Conservation (phyloP, 2,329 filamentous ascomycete species). For the Sporothrix luriei region DNA sequence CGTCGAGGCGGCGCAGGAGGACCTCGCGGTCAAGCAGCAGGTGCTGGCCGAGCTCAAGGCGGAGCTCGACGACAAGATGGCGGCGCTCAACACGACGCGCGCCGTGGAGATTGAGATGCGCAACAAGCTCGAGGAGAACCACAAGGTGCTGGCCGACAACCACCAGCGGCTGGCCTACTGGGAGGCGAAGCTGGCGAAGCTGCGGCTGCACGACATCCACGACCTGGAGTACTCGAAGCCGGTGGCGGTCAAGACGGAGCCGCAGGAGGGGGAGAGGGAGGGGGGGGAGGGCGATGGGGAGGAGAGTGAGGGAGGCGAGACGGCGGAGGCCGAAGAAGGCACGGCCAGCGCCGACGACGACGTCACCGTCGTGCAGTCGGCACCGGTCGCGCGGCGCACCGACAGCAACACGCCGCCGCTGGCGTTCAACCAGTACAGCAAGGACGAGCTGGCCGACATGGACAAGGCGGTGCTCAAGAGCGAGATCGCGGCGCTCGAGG, state of each 20-base stretch:
- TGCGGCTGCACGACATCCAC: constrained; percentile 77
- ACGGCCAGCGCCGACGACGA: constrained; percentile 37
- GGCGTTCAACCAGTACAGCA: constrained; percentile 74
- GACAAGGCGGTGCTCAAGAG: constrained; percentile 62
- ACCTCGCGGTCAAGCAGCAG: constrained; percentile 75
- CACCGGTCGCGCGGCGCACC: constrained; percentile 18
- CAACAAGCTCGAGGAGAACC: constrained; percentile 95
- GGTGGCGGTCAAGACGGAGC: constrained; percentile 39
- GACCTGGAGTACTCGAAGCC: constrained; percentile 56
- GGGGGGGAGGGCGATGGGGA: constrained; percentile 19
- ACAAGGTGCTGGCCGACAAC: constrained; percentile 84
- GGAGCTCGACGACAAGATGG: constrained; percentile 82
- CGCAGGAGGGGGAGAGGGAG: constrained; percentile 32
- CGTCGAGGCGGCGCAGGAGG: constrained; percentile 81
- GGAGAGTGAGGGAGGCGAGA: constrained; percentile 20
- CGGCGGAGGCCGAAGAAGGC: constrained; percentile 19
- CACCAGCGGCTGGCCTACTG: constrained; percentile 82
- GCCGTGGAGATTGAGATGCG: constrained; percentile 96
- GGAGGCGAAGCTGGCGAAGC: constrained; percentile 85
- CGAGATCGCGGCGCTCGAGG: constrained; percentile 64
- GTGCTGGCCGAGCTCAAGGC: constrained; percentile 78
- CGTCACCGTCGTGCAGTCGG: constrained; percentile 42
- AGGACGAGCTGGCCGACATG: constrained; percentile 69
- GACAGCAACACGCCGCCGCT: constrained; percentile 47
- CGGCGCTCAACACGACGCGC: constrained; percentile 84